Base-by-base conservation (phyloP, 805 yeast genomes). In the Wickerhamiella kurtzmanii region DNA sequence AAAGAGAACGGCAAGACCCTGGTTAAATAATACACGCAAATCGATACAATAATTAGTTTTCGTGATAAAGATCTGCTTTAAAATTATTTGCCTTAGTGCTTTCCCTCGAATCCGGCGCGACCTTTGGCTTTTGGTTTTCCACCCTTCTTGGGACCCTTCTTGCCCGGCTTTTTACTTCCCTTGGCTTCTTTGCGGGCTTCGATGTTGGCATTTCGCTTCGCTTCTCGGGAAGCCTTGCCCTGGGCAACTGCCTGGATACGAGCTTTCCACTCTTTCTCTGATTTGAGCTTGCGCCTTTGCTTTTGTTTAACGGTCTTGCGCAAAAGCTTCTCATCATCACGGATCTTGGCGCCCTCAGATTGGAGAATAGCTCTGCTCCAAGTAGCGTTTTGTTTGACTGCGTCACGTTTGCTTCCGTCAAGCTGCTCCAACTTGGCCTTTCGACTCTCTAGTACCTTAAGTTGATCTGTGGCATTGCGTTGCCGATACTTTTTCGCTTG, bases 31-130 rank as follows among this genome's bases (percentile, higher is more conserved):
- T n/a, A n/a, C n/a, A n/a, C n/a, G n/a, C n/a, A n/a, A n/a, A n/a
- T 25, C 32, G 32, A 25, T 25, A 25, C 32, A 11, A 6, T 25
- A 36, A 15, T 17, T 36, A 16, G n/a, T n/a, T n/a, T n/a, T n/a
- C n/a, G n/a, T n/a, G n/a, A n/a, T n/a, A n/a, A n/a, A n/a, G n/a
- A n/a, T n/a, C n/a, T n/a, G n/a, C n/a, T n/a, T 8, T 8, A 36
- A 16, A 36, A 5, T 36, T 5, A 15, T 18, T 15, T n/a, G n/a
- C 17, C 19, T 15, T 36, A 36, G n/a, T 18, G 38, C 13, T 55
- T 41, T 18, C 96, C 96, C 69, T 87, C 96, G 62, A 87, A 87
- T 1, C 96, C 96, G n/a, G 96, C 94, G 62, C 92, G 68, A n/a
- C 41, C 41, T 59, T 61, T 66, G 45, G 53, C 77, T 64, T 77